These are phyloP conservation scores for Fusarium pininemorale DNA, from an alignment of 2,329 filamentous ascomycete genomes.

Conservation along the genomic window DNA sequence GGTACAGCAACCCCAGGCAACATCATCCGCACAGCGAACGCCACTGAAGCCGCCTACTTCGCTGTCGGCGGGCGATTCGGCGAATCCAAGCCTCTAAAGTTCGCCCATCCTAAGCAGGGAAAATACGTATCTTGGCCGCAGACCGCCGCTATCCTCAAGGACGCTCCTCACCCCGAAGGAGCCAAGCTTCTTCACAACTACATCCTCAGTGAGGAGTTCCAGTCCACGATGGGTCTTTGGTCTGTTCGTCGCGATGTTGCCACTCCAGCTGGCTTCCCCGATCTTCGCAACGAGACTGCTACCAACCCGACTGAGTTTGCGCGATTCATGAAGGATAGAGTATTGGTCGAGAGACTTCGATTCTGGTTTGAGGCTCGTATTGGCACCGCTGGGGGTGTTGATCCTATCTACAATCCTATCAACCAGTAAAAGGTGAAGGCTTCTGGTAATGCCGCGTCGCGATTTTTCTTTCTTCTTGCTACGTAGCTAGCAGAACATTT, in stretches of 20 bases:
- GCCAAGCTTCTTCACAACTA: conserved; percentile 23
- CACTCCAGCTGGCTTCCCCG: background rate
- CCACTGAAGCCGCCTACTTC: conserved; percentile 48
- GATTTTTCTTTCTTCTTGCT: background rate
- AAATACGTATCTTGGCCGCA: conserved; percentile 60
- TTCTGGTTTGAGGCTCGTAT: conserved; percentile 24
- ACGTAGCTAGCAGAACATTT: background rate
- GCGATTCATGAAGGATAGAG: conserved; percentile 9
- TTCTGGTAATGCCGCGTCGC: background rate
- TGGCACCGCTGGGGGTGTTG: background rate
- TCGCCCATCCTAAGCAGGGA: conserved; percentile 48
- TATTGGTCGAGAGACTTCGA: conserved; percentile 11
- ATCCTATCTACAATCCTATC: background rate
- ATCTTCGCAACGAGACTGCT: conserved; percentile 4
- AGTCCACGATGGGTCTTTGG: background rate
- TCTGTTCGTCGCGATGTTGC: conserved; percentile 14
- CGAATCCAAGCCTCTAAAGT: conserved; percentile 29
- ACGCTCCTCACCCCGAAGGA: conserved; percentile 23
- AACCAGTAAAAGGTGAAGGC: background rate
- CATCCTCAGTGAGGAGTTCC: conserved; percentile 12
- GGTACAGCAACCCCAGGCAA: conserved; percentile 51
- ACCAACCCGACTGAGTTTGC: conserved; percentile 15
- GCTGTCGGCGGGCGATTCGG: conserved; percentile 26
- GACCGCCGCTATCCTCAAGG: conserved; percentile 52
- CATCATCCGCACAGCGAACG: conserved; percentile 22